A percentile compares a stretch with the other conserved stretches of the same genome.
phyloP scores from a whole-genome alignment of 805 yeast genomes.

The Starmerella stellata region DNA sequence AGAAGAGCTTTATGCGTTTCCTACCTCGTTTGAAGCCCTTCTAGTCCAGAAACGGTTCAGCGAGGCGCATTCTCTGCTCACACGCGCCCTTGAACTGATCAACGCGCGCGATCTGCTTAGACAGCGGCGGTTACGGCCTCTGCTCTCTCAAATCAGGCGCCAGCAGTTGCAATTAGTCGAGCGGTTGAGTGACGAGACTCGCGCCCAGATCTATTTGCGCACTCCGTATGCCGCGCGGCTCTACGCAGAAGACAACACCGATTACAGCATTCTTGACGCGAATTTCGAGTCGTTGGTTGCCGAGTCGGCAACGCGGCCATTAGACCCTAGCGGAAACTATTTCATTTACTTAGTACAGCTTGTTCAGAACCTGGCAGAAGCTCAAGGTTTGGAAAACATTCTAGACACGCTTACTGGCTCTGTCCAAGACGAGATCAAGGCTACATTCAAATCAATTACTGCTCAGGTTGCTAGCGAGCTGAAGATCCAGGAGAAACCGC shows the following conservation, averaged over 20 bases:
- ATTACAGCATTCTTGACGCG: constrained; percentile 8
- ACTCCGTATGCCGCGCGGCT: constrained; percentile 22
- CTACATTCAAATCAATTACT: constrained; percentile 1
- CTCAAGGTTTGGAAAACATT: constrained; percentile 19
- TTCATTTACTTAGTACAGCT: constrained; percentile 36
- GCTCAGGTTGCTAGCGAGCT: constrained; percentile 8
- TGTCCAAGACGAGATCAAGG: constrained; percentile 3
- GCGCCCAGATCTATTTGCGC: constrained; percentile 47
- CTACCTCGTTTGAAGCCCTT: constrained; percentile 44
- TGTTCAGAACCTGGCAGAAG: constrained; percentile 38
- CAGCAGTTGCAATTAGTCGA: constrained; percentile 38
- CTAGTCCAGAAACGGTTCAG: constrained; percentile 55
- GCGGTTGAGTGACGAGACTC: constrained; percentile 58
- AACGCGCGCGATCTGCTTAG: constrained; percentile 19
- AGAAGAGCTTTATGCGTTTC: constrained; percentile 38
- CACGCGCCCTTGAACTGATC: constrained; percentile 25
- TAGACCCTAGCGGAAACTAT: constrained; percentile 27
- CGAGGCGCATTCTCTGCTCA: constrained; percentile 42
- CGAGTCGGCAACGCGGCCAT: not conserved
- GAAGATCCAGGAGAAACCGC: constrained; percentile 1
- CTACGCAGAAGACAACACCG: constrained; percentile 2
- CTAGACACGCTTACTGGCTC: constrained; percentile 4
- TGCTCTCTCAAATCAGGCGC: constrained; percentile 21
- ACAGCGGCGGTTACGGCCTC: constrained; percentile 21
- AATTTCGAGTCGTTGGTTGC: constrained; percentile 8